Base-by-base conservation (phyloP, 2,329 filamentous ascomycete genomes). In the Fusarium continuum region DNA sequence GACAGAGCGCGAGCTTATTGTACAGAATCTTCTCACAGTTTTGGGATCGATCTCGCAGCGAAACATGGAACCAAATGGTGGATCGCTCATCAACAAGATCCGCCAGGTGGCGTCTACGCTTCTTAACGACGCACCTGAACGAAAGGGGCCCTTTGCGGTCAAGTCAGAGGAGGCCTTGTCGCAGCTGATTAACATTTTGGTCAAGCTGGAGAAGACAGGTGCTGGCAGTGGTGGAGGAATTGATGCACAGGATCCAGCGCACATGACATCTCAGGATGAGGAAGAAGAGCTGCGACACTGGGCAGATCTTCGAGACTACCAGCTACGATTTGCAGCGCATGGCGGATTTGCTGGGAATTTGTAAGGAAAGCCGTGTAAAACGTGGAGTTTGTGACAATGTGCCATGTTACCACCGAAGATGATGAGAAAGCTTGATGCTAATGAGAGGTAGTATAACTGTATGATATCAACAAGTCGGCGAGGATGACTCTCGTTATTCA, bases 31-130 rank as follows among this genome's bases (percentile, higher is more conserved):
- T 3, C 83, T 96, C 2, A 82, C 86, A 4, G 88, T 96, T 4
- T 79, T 96, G 6, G 85, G 86, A 22, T 91, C 87, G 52, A 91
- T 96, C 67, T 91, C 90, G 41, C 91, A 94, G 79, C 87, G 91
- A 56, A 93, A 93, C 75, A 90, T 96, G 83, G 92, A 96, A 62
- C 85, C 85, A n/a, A 86, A 86, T 60, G 84, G 84, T 16, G 79
- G 78, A n/a, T 85, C 83, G 0, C 77, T 87, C n/a, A 92, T 91
- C 70, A 87, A 87, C 79, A 96, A 96, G 80, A 91, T 96, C 66
- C 90, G 92, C 9, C 89, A 91, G 71, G 90, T 96, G 32, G 92
- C 92, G 2, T 90, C 89, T 23, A 95, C 92, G 0, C 82, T 96
- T 8, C 84, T 96, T 43, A 87, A 91, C 61, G 80, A 80, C 47